Conservation (phyloP, 2,329 filamentous ascomycete genomes). For the Hypomyces perniciosus region DNA sequence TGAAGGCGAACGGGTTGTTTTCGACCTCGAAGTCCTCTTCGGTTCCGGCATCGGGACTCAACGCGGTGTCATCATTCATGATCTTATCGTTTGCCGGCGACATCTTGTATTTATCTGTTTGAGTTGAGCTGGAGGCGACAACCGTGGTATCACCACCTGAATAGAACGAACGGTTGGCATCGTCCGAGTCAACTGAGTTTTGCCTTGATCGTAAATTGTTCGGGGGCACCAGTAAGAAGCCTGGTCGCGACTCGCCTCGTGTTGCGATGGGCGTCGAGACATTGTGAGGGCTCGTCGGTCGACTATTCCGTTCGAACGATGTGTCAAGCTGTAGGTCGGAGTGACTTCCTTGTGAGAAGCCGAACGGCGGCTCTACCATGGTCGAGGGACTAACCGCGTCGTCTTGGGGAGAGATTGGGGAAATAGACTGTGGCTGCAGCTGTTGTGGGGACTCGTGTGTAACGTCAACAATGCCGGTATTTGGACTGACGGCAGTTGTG, state of each 20-base stretch:
- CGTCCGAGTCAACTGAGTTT: slow-evolving; percentile 64
- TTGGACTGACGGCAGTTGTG: slow-evolving; percentile 36
- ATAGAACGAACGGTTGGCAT: slow-evolving; percentile 52
- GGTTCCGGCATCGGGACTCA: slow-evolving; percentile 69
- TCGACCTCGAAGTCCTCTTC: slow-evolving; percentile 70
- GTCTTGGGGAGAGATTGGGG: slow-evolving; percentile 33
- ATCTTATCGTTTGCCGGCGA: slow-evolving; percentile 47
- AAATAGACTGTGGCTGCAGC: slow-evolving; percentile 18
- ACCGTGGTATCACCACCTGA: slow-evolving; percentile 60
- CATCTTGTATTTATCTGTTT: slow-evolving; percentile 34
- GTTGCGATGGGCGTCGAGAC: slow-evolving; percentile 54
- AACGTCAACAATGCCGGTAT: slow-evolving; percentile 23
- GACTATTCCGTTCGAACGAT: slow-evolving; percentile 60
- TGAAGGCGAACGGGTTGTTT: slow-evolving; percentile 80
- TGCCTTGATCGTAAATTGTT: slow-evolving; percentile 52
- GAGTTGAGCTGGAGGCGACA: slow-evolving; percentile 38
- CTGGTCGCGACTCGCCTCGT: slow-evolving; percentile 38
- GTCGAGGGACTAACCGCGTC: slow-evolving; percentile 36
- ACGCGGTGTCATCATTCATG: slow-evolving; percentile 59
- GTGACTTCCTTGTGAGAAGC: slow-evolving; percentile 20
- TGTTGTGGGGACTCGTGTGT: slow-evolving; percentile 21
- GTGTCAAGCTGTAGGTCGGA: slow-evolving; percentile 47
- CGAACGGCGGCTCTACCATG: slow-evolving; percentile 26
- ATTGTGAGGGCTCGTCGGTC: slow-evolving; percentile 68
- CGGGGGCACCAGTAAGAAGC: slow-evolving; percentile 62